Base-by-base conservation (phyloP, 495 filamentous ascomycete species). In the Penicillium egyptiacum region DNA sequence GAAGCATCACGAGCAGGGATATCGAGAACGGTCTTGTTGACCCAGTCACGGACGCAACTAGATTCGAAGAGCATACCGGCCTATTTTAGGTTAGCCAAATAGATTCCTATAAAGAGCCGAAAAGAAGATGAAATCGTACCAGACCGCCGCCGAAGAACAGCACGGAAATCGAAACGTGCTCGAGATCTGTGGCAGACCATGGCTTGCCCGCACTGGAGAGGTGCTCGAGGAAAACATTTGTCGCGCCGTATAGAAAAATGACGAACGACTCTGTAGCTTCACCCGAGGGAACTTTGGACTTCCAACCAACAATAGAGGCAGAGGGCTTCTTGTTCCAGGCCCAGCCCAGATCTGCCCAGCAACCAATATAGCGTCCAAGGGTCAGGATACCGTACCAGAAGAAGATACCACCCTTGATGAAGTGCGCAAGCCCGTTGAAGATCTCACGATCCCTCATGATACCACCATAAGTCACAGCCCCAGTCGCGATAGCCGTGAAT, bases 381-480 rank as follows among this genome's bases (percentile, higher is more conserved):
- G 91, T 94, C 26, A 98, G 71, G 12, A 96, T 67, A 17, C 94
- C 94, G 57, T 96, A 91, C 88, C 91, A 76, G 72, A 97, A 90
- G 75, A 98, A 98, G 55, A 98, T 89, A n/a, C 91, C 90, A 51
- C 93, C 94, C 68, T 98, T 98, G 69, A 97, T 89, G 72, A 89
- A 95, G 71, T 98, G 94, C 31, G 94, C 93, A 35, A 96, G 78
- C 5, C 92, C 90, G 63, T 88, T 92, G 79, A 96, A 94, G 47
- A 95, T 72, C 20, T 79, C 75, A 33, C 67, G 65, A 11, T 76
- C 82, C 63, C 83, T 81, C 66, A 87, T 86, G 49, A 91, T 82
- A 54, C 89, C 89, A 30, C 83, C 83, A 57, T 87, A 90, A 9
- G 85, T 82, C 26, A 89, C 81, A 17, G 75, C 76, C n/a, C 88